A percentile compares a stretch with the other conserved stretches of the same genome.
phyloP scores from a whole-genome alignment of 2,329 filamentous ascomycete species.

The Sclerotinia subarctica region DNA sequence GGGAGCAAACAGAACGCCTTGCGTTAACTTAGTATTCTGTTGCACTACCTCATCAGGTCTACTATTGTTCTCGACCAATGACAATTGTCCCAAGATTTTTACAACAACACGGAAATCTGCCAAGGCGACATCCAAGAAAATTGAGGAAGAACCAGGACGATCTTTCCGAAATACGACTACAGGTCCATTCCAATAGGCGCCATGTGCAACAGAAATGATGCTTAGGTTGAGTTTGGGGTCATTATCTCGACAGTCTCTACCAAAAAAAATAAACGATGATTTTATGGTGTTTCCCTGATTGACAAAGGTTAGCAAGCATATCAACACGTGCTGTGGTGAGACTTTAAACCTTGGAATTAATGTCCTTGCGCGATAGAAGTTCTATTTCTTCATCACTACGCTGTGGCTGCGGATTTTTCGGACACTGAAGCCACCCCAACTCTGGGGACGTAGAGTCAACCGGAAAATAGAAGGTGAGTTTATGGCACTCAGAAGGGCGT shows the following conservation, averaged over 20 bases:
- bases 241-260: too few relatives aligned
- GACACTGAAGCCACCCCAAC: neutral
- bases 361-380: neutral
- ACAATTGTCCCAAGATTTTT: neutral
- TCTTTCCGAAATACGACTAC: neutral
- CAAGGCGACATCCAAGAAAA: neutral
- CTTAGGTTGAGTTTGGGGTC: neutral
- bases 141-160: neutral
- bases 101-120: neutral
- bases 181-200: neutral
- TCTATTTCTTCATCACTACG: neutral
- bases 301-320: neutral
- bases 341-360: neutral
- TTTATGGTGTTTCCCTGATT: neutral
- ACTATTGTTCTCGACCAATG: neutral
- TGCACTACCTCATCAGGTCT: neutral
- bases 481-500: neutral
- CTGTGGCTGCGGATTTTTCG: too few relatives aligned
- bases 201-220: neutral
- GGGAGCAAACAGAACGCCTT: too few relatives aligned
- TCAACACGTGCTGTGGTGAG: accelerated
- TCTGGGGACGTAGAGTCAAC: neutral
- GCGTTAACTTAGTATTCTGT: neutral
- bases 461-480: neutral
- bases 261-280: neutral